Conservation (phyloP, 2,329 filamentous ascomycete species). For the Raffaelea ambrosiae region DNA sequence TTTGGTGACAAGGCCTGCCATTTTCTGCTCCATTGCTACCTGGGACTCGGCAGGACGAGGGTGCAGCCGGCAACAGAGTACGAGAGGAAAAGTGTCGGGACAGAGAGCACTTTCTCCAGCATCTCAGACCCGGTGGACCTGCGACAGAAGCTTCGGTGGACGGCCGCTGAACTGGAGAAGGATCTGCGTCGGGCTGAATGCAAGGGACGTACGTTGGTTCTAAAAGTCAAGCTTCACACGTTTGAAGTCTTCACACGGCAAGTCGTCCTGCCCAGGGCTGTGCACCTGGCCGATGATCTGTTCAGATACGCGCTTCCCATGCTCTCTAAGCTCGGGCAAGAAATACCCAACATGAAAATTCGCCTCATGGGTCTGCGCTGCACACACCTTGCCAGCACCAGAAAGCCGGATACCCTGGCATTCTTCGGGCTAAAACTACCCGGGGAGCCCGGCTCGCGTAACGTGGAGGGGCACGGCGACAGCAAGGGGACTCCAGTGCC, state of each 20-base stretch:
- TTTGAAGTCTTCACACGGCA: slow-evolving; percentile 89
- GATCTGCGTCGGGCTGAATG: slow-evolving; percentile 72
- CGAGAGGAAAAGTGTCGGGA: slow-evolving; percentile 88
- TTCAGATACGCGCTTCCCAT: slow-evolving; percentile 78
- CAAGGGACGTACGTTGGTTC: slow-evolving; percentile 81
- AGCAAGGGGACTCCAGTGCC: slow-evolving; percentile 14
- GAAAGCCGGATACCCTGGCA: slow-evolving; percentile 64
- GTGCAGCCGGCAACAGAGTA: slow-evolving; percentile 83
- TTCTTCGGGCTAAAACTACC: slow-evolving; percentile 64
- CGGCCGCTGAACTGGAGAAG: slow-evolving; percentile 77
- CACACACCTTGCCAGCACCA: slow-evolving; percentile 79
- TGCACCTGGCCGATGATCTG: slow-evolving; percentile 69
- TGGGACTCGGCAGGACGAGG: slow-evolving; percentile 78
- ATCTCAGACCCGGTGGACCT: slow-evolving; percentile 61
- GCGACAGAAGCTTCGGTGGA: slow-evolving; percentile 68
- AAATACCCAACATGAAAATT: slow-evolving; percentile 69
- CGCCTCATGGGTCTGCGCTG: slow-evolving; percentile 83
- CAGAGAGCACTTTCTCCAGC: slow-evolving; percentile 84
- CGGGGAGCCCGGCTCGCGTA: neutral
- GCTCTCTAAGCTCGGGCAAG: slow-evolving; percentile 73
- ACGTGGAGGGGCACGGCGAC: slow-evolving; percentile 19
- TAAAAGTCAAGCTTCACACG: slow-evolving; percentile 91
- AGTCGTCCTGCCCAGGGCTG: slow-evolving; percentile 61
- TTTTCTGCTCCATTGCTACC: slow-evolving; percentile 75
- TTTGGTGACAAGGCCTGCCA: slow-evolving; percentile 89